These are phyloP conservation scores for Linderina pennispora DNA, from an alignment of 192 early-diverging fungal genomes.

Conservation along the genomic window DNA sequence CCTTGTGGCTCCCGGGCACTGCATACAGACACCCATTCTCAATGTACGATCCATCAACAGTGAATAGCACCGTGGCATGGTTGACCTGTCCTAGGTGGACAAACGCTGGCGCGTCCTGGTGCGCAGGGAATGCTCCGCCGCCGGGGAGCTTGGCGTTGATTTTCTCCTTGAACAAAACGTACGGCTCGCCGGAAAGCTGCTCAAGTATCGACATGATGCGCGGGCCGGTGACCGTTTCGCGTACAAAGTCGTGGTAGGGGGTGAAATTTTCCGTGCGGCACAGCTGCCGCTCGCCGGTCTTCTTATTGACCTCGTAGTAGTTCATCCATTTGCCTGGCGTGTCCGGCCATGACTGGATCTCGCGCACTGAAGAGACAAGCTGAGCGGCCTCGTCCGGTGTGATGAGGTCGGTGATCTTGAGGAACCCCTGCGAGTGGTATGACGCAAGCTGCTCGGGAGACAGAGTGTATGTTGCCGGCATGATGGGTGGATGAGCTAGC, in stretches of 20 bases:
- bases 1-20: conserved; percentile 31
- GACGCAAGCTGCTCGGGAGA: conserved; percentile 18
- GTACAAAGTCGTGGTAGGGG: conserved; percentile 27
- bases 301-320: conserved; percentile 38
- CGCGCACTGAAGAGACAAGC: conserved; percentile 10
- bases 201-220: conserved; percentile 26
- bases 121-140: conserved; percentile 37
- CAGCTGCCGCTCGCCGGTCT: conserved; percentile 23
- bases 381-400: conserved; percentile 17
- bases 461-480: conserved; percentile 22
- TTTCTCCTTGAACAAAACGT: conserved; percentile 45
- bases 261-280: conserved; percentile 47
- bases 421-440: conserved; percentile 25
- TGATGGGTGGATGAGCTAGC: no score
- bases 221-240: conserved; percentile 25
- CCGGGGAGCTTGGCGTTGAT: conserved; percentile 42
- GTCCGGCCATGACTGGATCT: conserved; percentile 21
- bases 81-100: conserved; percentile 33
- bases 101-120: conserved; percentile 46
- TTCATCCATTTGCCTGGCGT: conserved; percentile 44
- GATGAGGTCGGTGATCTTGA: conserved; percentile 37
- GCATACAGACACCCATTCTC: conserved; percentile 40
- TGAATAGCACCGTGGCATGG: conserved; percentile 43
- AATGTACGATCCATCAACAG: conserved; percentile 24
- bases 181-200: conserved; percentile 27